Evolutionary conservation across 257 asterid genomes (phyloP).

Genomic region (Plectranthus barbatus): DNA sequence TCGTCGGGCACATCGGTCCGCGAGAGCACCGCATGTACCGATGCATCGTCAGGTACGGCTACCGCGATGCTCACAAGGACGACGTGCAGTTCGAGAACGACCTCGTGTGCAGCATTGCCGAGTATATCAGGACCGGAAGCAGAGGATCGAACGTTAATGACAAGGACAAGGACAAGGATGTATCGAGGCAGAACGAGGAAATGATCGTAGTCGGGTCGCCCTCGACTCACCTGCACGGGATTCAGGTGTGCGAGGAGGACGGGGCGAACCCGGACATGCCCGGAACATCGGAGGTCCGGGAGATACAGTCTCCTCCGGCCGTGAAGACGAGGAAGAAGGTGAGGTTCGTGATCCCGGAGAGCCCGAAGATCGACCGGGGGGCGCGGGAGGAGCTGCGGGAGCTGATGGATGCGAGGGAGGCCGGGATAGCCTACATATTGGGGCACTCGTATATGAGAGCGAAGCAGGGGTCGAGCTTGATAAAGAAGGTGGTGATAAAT

Average conservation of each 20-base stretch:
- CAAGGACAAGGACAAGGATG: conserved; percentile 17
- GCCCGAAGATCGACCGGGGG: conserved; percentile 37
- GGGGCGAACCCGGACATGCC: conserved; percentile 10
- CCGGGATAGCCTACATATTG: conserved; percentile 70
- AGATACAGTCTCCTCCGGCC: conserved; percentile 29
- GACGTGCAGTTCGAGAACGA: conserved; percentile 70
- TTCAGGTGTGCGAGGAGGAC: conserved; percentile 31
- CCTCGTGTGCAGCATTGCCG: conserved; percentile 76
- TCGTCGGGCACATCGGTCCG: conserved; percentile 78
- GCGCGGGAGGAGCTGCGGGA: conserved; percentile 57
- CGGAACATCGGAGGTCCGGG: conserved; percentile 43
- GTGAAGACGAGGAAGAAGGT: conserved; percentile 47
- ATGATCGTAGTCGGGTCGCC: conserved; percentile 75
- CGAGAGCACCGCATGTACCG: conserved; percentile 66
- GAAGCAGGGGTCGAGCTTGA: conserved; percentile 65
- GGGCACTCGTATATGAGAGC: conserved; percentile 85
- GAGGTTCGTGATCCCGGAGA: conserved; percentile 68
- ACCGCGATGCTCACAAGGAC: conserved; percentile 79
- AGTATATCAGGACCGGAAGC: conserved; percentile 48
- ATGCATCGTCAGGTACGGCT: conserved; percentile 82
- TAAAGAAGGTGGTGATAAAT: conserved; percentile 67
- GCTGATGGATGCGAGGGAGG: conserved; percentile 82
- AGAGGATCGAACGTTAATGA: conserved; percentile 8
- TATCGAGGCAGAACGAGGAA: conserved; percentile 24
- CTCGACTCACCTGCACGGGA: conserved; percentile 44